A percentile compares a stretch with the other conserved stretches of the same genome.
Evolutionary conservation across 305 asterid species (phyloP).

Genomic region (Fraxinus floribunda): DNA sequence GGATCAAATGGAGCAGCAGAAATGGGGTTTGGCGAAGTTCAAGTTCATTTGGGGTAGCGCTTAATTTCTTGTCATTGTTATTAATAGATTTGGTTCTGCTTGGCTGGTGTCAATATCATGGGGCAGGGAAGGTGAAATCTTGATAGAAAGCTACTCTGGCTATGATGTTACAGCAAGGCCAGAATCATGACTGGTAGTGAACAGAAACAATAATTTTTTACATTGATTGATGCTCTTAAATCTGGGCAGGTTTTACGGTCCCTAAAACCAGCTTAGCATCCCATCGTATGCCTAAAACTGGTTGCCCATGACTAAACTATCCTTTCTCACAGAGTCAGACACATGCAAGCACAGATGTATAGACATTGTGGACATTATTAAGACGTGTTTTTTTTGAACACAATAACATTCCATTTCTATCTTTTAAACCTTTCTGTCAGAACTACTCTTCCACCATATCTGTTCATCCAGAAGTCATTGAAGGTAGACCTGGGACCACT

Average conservation of each 20-base stretch:
- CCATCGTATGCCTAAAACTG: not conserved
- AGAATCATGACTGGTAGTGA: not conserved
- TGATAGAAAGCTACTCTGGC: not conserved
- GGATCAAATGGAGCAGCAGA: not conserved
- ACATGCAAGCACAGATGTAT: not conserved
- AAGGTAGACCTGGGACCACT: constrained; percentile 65
- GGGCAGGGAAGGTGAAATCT: not conserved
- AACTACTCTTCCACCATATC: constrained; percentile 72
- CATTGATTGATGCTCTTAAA: not conserved
- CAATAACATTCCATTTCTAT: constrained; percentile 4
- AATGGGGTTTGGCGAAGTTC: not conserved
- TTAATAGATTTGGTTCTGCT: not conserved
- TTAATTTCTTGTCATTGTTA: not conserved
- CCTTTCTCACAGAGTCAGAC: not conserved
- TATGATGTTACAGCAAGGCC: not conserved
- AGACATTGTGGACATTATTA: not conserved
- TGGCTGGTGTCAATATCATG: not conserved
- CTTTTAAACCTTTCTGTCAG: constrained; percentile 37
- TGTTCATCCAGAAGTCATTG: constrained; percentile 73
- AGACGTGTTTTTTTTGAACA: not conserved
- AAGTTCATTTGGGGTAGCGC: not conserved
- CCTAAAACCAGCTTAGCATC: not conserved
- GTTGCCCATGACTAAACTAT: not conserved
- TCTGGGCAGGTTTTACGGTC: not conserved
- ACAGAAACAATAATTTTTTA: not conserved